Evolutionary conservation across 208 protist species (phyloP).

Genomic region (Tritrichomonas musculus): DNA sequence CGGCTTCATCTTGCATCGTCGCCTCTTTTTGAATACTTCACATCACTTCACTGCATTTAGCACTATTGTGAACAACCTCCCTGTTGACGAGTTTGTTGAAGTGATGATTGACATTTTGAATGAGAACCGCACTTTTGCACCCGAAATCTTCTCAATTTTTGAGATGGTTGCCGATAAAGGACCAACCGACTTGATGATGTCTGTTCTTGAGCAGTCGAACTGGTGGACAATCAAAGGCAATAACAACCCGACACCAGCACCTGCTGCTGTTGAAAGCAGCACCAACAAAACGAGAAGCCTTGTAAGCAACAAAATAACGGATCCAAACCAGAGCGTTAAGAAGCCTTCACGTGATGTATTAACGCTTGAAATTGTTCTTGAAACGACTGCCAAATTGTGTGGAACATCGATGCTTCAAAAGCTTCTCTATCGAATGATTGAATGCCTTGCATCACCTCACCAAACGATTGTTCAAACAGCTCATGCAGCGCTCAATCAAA

Average conservation of each 20-base stretch:
- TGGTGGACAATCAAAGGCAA: no score
- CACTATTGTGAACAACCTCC: background rate
- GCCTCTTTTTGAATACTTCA: background rate
- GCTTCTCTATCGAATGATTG: background rate
- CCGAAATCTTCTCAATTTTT: background rate
- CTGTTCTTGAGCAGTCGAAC: background rate
- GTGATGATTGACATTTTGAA: background rate
- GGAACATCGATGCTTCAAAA: background rate
- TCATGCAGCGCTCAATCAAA: background rate
- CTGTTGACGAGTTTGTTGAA: background rate
- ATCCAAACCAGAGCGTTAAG: no score
- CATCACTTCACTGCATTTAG: background rate
- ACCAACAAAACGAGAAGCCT: no score
- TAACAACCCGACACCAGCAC: no score
- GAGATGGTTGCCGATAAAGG: background rate
- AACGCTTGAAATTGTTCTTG: background rate
- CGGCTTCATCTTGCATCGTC: background rate
- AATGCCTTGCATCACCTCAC: background rate
- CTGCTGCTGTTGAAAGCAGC: no score
- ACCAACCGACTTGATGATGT: background rate
- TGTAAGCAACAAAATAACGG: no score
- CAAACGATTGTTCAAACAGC: conserved; percentile 7
- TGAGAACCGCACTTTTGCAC: background rate
- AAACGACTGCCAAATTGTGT: background rate
- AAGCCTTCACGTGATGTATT: background rate